phyloP scores from a whole-genome alignment of 352 stramenopile species.

The Phytophthora nicotianae region DNA sequence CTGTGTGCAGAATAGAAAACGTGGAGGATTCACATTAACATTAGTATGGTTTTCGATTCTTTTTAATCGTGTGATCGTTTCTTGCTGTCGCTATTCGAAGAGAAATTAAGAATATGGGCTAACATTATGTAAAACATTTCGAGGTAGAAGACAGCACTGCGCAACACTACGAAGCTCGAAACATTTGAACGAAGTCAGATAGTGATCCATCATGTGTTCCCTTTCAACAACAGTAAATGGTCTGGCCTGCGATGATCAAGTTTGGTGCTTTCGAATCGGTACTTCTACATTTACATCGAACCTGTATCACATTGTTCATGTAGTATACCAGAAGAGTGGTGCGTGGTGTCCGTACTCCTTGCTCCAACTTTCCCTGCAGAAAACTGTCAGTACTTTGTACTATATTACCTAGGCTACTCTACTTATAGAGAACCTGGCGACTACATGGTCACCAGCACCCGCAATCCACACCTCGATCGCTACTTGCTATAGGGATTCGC shows the following conservation, averaged over 20 bases:
- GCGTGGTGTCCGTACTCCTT: no score
- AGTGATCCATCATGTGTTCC: slow-evolving; percentile 1
- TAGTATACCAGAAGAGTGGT: no score
- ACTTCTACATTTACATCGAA: background rate
- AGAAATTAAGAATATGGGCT: no score
- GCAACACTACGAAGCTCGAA: background rate
- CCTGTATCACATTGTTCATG: background rate
- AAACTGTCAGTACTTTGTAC: no score
- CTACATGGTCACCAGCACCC: no score
- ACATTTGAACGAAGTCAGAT: slow-evolving; percentile 11
- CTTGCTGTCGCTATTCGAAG: background rate
- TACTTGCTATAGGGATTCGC: background rate
- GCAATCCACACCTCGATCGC: background rate
- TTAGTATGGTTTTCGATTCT: background rate
- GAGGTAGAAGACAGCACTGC: background rate
- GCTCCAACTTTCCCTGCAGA: no score
- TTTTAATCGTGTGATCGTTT: background rate
- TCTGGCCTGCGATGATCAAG: background rate
- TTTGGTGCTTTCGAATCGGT: background rate
- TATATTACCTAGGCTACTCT: no score
- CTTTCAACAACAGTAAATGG: background rate
- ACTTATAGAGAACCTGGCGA: no score
- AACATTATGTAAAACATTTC: no score
- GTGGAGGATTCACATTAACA: slow-evolving; percentile 5
- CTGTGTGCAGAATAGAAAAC: slow-evolving; percentile 21